A percentile compares a stretch with the other conserved stretches of the same genome.
Conservation (phyloP, 2,329 filamentous ascomycete genomes). For the Metarhizium robertsii region DNA sequence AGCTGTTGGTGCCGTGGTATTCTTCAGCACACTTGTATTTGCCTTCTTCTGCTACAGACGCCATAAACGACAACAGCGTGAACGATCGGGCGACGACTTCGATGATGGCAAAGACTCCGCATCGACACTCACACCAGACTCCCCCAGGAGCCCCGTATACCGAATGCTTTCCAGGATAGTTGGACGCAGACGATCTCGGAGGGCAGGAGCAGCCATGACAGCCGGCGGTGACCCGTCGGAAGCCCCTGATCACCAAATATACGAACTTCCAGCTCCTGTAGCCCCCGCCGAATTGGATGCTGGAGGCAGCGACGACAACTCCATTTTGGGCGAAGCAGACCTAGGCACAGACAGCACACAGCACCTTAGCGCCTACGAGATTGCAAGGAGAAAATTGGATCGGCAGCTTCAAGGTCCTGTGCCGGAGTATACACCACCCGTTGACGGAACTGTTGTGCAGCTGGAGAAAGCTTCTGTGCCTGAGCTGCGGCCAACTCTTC, state of each 20-base stretch:
- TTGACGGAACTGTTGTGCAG: slow-evolving; percentile 14
- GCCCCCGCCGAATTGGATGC: slow-evolving; percentile 41
- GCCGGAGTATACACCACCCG: slow-evolving; percentile 38
- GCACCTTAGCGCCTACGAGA: slow-evolving; percentile 38
- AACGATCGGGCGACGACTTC: slow-evolving; percentile 13
- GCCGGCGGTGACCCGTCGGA: slow-evolving; percentile 19
- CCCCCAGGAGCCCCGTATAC: slow-evolving; percentile 15
- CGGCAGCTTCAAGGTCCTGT: slow-evolving; percentile 40
- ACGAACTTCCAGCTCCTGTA: slow-evolving; percentile 38
- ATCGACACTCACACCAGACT: slow-evolving; percentile 19
- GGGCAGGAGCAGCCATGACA: slow-evolving; percentile 9
- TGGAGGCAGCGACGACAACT: slow-evolving; percentile 24
- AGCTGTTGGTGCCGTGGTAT: slow-evolving; percentile 29
- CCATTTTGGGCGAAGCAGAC: slow-evolving; percentile 29
- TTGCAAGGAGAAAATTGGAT: slow-evolving; percentile 40
- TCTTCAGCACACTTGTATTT: slow-evolving; percentile 19
- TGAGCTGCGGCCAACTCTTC: slow-evolving; percentile 6
- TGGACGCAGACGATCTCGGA: slow-evolving; percentile 24
- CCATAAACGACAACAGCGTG: slow-evolving; percentile 23
- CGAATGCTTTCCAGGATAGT: slow-evolving; percentile 32
- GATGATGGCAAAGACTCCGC: slow-evolving; percentile 28
- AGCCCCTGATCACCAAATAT: slow-evolving; percentile 37
- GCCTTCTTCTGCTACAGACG: slow-evolving; percentile 24
- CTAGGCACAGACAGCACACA: slow-evolving; percentile 30
- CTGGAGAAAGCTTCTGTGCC: slow-evolving; percentile 20